Percentiles rank a stretch among this genome's conserved stretches.
Evolutionary conservation across 768 basidiomycete species (phyloP).

Genomic region (Mrakia frigida): DNA sequence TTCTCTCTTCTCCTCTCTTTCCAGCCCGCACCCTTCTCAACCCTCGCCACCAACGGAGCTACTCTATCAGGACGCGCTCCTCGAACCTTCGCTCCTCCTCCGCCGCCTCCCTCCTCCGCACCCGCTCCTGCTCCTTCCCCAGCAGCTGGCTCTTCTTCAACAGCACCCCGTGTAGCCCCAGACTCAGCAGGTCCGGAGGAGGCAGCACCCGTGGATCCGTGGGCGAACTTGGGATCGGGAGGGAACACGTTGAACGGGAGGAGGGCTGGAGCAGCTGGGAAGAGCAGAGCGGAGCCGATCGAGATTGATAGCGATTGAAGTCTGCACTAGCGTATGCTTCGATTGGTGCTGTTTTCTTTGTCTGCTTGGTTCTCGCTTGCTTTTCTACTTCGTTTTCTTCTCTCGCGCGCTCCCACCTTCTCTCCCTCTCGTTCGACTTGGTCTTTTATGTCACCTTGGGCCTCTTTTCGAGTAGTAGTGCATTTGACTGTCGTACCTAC

Average conservation of each 20-base stretch:
- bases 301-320: constrained; percentile 72
- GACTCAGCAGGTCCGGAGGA: constrained; percentile 17
- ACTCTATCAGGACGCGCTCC: constrained; percentile 31
- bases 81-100: background rate
- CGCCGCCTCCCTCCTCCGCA: constrained; percentile 30
- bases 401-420: no score
- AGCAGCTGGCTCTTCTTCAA: constrained; percentile 1
- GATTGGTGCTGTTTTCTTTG: no score
- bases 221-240: constrained; percentile 46
- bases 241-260: constrained; percentile 36
- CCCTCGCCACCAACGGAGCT: constrained; percentile 19
- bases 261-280: constrained; percentile 66
- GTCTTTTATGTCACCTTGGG: no score
- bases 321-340: no score
- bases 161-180: constrained; percentile 20
- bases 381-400: no score
- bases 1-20: background rate
- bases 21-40: constrained; percentile 22
- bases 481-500: no score
- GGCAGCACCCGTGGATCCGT: constrained; percentile 44
- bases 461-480: no score
- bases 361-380: no score
- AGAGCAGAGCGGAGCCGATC: constrained; percentile 67
- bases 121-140: constrained; percentile 36
- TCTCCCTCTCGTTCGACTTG: no score